Evolutionary conservation across 768 basidiomycete species (phyloP).

Genomic region (Mycena galopus): DNA sequence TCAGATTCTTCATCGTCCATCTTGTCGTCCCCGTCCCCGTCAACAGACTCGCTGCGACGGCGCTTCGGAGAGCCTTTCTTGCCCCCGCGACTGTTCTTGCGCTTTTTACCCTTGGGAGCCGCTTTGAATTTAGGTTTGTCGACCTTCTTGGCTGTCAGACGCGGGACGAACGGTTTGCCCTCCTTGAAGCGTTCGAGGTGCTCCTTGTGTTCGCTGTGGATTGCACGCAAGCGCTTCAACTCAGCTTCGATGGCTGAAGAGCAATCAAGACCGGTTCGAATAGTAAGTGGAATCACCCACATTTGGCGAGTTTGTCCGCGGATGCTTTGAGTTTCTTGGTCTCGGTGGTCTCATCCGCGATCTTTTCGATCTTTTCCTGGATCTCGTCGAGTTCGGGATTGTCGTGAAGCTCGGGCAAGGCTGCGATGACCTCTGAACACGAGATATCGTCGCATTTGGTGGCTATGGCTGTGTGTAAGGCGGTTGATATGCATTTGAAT

Average conservation of each 20-base stretch:
- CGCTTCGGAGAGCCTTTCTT: conserved; percentile 61
- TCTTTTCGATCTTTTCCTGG: conserved; percentile 57
- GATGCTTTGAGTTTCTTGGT: conserved; percentile 57
- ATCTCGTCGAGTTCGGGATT: conserved; percentile 66
- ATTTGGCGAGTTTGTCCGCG: conserved; percentile 56
- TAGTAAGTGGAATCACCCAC: conserved; percentile 43
- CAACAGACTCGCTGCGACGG: conserved; percentile 45
- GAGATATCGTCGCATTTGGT: conserved; percentile 77
- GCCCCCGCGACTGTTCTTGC: conserved; percentile 59
- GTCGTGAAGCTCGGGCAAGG: conserved; percentile 60
- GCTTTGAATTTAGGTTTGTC: conserved; percentile 35
- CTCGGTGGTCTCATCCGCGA: conserved; percentile 50
- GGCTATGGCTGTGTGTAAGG: conserved; percentile 47
- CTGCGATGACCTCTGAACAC: conserved; percentile 67
- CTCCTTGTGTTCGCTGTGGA: conserved; percentile 54
- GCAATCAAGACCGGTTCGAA: conserved; percentile 11
- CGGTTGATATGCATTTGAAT: background rate
- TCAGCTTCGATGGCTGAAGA: conserved; percentile 54
- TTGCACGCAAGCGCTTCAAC: conserved; percentile 53
- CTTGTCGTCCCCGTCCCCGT: conserved; percentile 37
- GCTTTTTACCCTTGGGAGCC: conserved; percentile 57
- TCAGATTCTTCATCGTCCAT: conserved; percentile 38
- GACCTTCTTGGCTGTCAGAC: conserved; percentile 51
- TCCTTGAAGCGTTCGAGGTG: conserved; percentile 63
- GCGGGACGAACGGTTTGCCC: conserved; percentile 58